Evolutionary conservation across 139 green algal genomes (phyloP), one percentile per base, ranked within the genome.

Genomic region (Ostreobium quekettii): DNA sequence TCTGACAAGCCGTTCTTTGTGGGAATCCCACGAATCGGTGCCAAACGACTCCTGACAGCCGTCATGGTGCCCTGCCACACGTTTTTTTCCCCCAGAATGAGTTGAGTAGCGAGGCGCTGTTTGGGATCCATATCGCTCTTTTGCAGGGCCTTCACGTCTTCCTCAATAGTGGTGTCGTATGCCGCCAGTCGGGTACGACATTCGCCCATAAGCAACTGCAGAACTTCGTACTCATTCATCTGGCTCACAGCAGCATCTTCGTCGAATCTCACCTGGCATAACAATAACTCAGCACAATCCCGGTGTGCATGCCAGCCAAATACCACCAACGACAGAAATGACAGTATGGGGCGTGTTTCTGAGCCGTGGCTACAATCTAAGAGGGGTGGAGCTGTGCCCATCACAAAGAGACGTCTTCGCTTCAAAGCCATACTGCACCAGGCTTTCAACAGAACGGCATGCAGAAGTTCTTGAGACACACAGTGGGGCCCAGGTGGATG

Each of bases 181-280:
- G 60, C 71, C 3, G 77, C 66, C 38, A 96, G 77, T 26, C 78
- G 67, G 56, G 95, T 88, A 0, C 89, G 76, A 62, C 84, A 87
- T 56, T 98, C 93, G 3, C 76, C 83, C 83, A 97, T 88, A 30
- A 98, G 75, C 49, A 98, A 72, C 79, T 96, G 87, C 67, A 98
- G 81, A 53, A 95, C 78, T 79, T 98, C 93, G 71, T 98, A 98
- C 83, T 98, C 93, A 75, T 98, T 98, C 70, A 90, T 81, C 62
- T 86, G 81, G 46, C 71, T 87, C 3, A 96, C 70, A 47, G 88
- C 72, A 1, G 82, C 66, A 71, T 98, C 93, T 37, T 87, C 42
- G 4, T 97, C 88, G 77, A 98, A 97, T 7, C 70, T 85, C n/a
- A 97, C 77, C 83, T 92, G 82, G 63, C 71, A 8, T 30, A 22